A percentile compares a stretch with the other conserved stretches of the same genome.
phyloP scores from a whole-genome alignment of 768 basidiomycete species.

The Tulasnella sp. region DNA sequence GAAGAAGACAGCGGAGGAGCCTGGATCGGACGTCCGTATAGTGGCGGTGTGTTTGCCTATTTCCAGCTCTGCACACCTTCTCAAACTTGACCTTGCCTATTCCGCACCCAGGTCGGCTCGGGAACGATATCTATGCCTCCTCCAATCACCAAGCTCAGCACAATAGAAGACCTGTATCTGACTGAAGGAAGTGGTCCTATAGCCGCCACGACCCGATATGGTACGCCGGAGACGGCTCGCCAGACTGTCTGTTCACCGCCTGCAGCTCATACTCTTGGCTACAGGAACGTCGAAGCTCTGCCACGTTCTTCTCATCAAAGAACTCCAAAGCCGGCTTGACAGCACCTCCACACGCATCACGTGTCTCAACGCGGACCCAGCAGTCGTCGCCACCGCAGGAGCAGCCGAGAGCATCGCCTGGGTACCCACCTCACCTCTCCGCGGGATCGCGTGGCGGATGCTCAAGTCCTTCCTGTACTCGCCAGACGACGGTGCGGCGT shows the following conservation, averaged over 20 bases:
- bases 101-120: background rate
- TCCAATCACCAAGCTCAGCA: background rate
- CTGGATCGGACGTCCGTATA: conserved; percentile 46
- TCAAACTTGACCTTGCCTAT: background rate
- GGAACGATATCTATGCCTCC: background rate
- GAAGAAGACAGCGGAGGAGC: conserved; percentile 35
- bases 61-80: background rate
- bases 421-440: background rate
- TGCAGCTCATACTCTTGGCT: background rate
- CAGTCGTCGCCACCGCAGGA: background rate
- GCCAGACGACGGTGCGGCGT: background rate
- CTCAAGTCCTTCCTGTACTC: background rate
- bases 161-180: background rate
- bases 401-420: background rate
- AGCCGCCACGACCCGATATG: background rate
- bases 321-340: background rate
- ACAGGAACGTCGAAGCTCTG: too few relatives aligned
- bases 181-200: background rate
- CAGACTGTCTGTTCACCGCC: background rate
- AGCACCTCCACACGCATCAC: background rate
- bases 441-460: background rate
- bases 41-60: conserved; percentile 35
- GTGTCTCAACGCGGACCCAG: background rate
- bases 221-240: background rate
- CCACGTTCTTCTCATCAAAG: background rate